Base-by-base conservation (phyloP, 768 basidiomycete species). In the Collybia mongolica region DNA sequence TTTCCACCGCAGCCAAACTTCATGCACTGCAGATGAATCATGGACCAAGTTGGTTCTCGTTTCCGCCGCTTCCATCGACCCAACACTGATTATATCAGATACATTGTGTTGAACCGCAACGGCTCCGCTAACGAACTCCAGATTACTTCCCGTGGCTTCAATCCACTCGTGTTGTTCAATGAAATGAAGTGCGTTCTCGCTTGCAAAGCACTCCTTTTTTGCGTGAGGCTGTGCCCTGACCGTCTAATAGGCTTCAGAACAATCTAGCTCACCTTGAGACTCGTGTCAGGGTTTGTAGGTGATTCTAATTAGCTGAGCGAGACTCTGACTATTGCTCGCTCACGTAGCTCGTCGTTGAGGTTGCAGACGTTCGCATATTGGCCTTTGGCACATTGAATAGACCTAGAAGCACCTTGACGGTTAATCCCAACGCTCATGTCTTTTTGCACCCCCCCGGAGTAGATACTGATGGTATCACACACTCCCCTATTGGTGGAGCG, bases 11-110 rank as follows among this genome's bases (percentile, higher is more conserved):
- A 78, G 75, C 59, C 73, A 70, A 35, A 81, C 82, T 2, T 74
- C 76, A n/a, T 92, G 90, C 60, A 90, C 89, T 18, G 65, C 80
- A 6, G 86, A 90, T 57, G 91, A 93, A 67, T 72, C 88, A 18
- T 93, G 90, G 89, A 91, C 89, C 43, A 89, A 82, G 86, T 90
- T 63, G 57, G 72, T 64, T 4, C 18, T 32, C 45, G 22, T 28
- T 48, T 59, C 39, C 52, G 60, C 54, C 17, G 51, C 41, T 40
- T 11, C 41, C 15, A 32, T 23, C 22, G 39, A 26, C 40, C 38
- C 17, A 18, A 7, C 24, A 23, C 54, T 56, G 49, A 57, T 49
- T 52, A 41, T 24, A 44, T 55, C 53, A 88, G 88, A 62, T 91
- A 89, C 56, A 74, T 92, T 51, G 77, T 86, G 19, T 63, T 93